These are phyloP conservation scores for Acephala macrosclerotiorum DNA, from an alignment of 2,329 filamentous ascomycete species.

Conservation along the genomic window DNA sequence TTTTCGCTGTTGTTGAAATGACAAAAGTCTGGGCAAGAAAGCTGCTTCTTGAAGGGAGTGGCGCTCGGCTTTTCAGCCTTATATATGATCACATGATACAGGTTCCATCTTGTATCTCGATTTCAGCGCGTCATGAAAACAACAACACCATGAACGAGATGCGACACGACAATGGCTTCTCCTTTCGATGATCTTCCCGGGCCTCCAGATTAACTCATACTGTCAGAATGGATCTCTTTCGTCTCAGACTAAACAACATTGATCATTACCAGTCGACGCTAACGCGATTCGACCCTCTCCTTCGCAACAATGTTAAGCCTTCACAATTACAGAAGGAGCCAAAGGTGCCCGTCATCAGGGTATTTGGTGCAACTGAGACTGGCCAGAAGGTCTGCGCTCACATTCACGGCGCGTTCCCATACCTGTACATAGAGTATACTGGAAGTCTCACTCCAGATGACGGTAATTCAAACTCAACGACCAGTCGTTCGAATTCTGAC, in stretches of 20 bases:
- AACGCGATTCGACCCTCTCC: constrained; percentile 80
- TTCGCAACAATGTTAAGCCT: constrained; percentile 69
- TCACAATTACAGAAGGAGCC: constrained; percentile 69
- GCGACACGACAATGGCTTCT: constrained; percentile 16
- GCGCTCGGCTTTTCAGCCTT: constrained; percentile 5
- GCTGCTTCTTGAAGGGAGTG: background rate
- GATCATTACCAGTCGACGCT: constrained; percentile 89
- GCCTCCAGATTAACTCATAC: constrained; percentile 14
- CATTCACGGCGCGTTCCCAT: constrained; percentile 94
- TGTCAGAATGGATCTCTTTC: constrained; percentile 74
- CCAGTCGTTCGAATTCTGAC: constrained; percentile 26
- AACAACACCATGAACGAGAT: constrained; percentile 3
- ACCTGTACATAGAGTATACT: constrained; percentile 88
- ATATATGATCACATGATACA: background rate
- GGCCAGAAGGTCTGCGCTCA: constrained; percentile 97
- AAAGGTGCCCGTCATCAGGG: constrained; percentile 83
- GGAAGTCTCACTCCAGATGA: constrained; percentile 71
- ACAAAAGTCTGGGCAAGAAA: background rate
- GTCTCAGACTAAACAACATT: constrained; percentile 92
- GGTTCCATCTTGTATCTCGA: background rate
- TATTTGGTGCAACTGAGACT: constrained; percentile 92
- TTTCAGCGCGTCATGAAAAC: background rate
- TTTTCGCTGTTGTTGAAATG: constrained; percentile 34
- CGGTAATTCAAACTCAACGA: constrained; percentile 57
- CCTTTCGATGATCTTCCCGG: constrained; percentile 8